Percentiles rank a stretch among this genome's conserved stretches.
Conservation (phyloP, 2,329 filamentous ascomycete genomes). For the Aspergillus spinulosporus region DNA sequence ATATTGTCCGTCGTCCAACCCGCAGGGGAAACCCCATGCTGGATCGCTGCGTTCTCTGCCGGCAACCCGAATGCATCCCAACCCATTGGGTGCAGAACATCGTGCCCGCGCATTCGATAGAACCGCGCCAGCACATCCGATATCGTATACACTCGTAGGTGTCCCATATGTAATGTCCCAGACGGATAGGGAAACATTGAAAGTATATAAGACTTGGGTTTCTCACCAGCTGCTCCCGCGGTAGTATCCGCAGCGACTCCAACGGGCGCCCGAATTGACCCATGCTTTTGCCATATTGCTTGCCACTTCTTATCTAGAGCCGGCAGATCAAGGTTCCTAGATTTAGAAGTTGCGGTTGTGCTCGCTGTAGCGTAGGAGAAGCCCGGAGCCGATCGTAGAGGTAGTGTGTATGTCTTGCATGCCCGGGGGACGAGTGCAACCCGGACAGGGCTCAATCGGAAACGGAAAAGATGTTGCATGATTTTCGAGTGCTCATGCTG, state of each 20-base stretch:
- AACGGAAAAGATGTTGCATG: constrained; percentile 32
- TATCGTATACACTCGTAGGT: constrained; percentile 86
- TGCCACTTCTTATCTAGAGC: constrained; percentile 58
- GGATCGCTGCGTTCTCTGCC: constrained; percentile 87
- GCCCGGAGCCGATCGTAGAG: constrained; percentile 15
- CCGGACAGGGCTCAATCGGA: constrained; percentile 27
- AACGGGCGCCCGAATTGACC: constrained; percentile 1
- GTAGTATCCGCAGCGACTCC: constrained; percentile 4
- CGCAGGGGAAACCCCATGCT: constrained; percentile 73
- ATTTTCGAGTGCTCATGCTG: constrained; percentile 26
- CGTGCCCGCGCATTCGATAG: constrained; percentile 69
- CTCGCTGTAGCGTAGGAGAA: constrained; percentile 23
- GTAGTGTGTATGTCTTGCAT: constrained; percentile 20
- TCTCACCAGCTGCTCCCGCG: constrained; percentile 18
- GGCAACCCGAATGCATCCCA: constrained; percentile 93
- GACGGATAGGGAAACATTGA: constrained; percentile 96
- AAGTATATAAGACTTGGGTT: constrained; percentile 65
- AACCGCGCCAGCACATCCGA: constrained; percentile 81
- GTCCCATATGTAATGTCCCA: constrained; percentile 80
- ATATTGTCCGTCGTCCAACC: constrained; percentile 82
- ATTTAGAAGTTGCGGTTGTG: constrained; percentile 13
- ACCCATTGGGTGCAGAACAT: constrained; percentile 85
- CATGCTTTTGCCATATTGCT: constrained; percentile 45
- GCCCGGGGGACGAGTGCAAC: constrained; percentile 22
- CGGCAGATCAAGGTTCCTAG: constrained; percentile 44